Evolutionary conservation across 2,329 filamentous ascomycete species (phyloP).

Genomic region (Scopulariopsis brevicaulis): DNA sequence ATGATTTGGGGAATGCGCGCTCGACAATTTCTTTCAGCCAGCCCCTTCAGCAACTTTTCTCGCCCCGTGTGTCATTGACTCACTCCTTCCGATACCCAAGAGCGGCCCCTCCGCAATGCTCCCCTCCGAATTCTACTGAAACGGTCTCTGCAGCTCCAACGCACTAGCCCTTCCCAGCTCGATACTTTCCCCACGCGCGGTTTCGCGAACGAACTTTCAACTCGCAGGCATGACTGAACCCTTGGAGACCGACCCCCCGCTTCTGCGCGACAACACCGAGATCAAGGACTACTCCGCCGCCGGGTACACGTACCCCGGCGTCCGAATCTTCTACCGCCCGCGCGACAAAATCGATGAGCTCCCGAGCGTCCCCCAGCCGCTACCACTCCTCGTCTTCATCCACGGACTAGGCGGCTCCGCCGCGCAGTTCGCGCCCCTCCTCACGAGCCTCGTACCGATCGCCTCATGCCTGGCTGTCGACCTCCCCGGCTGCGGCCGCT

Average conservation of each 20-base stretch:
- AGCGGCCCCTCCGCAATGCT: background rate
- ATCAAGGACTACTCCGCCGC: constrained; percentile 63
- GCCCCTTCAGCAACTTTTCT: background rate
- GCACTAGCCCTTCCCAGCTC: background rate
- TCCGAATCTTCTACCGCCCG: constrained; percentile 74
- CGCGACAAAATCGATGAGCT: constrained; percentile 78
- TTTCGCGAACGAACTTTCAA: background rate
- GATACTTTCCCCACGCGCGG: background rate
- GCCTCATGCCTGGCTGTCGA: constrained; percentile 83
- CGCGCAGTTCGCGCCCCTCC: constrained; percentile 72
- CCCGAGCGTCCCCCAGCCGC: constrained; percentile 56
- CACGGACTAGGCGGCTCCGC: constrained; percentile 90
- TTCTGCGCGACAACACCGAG: constrained; percentile 67
- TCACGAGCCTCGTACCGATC: constrained; percentile 71
- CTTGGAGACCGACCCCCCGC: constrained; percentile 58
- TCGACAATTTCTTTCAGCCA: background rate
- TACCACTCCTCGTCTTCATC: constrained; percentile 82
- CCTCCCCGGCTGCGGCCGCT: constrained; percentile 79
- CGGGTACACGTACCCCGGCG: constrained; percentile 56
- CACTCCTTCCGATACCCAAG: background rate
- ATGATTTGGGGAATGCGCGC: background rate
- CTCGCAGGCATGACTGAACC: constrained; percentile 1
- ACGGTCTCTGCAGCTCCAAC: background rate
- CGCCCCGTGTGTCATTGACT: background rate
- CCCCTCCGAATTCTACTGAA: background rate